Evolutionary conservation across 2,329 filamentous ascomycete species (phyloP).

Genomic region (Phoma sp.): DNA sequence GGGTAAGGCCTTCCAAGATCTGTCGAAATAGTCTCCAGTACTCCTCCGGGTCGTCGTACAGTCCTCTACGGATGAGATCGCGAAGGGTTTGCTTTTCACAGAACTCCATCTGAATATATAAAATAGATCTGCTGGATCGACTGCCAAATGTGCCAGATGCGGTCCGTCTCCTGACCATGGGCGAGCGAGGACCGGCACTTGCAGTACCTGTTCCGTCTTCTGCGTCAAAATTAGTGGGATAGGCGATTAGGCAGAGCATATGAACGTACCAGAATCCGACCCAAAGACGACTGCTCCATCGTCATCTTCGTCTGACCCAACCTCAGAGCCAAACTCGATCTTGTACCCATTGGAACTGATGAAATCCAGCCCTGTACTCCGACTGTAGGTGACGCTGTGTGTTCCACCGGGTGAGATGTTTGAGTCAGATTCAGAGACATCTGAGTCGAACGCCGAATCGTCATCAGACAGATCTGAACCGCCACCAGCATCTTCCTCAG

Average conservation of each 20-base stretch:
- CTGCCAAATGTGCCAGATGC: slow-evolving; percentile 56
- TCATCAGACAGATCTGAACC: slow-evolving; percentile 49
- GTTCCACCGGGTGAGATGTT: slow-evolving; percentile 36
- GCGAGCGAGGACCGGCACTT: slow-evolving; percentile 42
- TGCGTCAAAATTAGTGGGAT: slow-evolving; percentile 31
- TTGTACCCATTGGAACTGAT: slow-evolving; percentile 85
- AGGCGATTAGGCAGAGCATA: neutral
- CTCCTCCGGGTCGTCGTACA: slow-evolving; percentile 77
- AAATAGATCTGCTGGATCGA: slow-evolving; percentile 70
- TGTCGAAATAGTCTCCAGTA: slow-evolving; percentile 92
- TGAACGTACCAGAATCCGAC: slow-evolving; percentile 47
- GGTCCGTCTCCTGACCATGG: slow-evolving; percentile 47
- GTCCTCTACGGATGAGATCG: slow-evolving; percentile 79
- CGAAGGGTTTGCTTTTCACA: slow-evolving; percentile 93
- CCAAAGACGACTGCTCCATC: slow-evolving; percentile 44
- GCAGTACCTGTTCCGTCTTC: slow-evolving; percentile 56
- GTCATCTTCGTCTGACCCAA: slow-evolving; percentile 50
- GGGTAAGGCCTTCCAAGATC: slow-evolving; percentile 84
- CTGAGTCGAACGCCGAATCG: slow-evolving; percentile 37
- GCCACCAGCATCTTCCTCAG: slow-evolving; percentile 70
- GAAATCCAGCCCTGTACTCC: slow-evolving; percentile 84
- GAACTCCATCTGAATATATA: slow-evolving; percentile 99
- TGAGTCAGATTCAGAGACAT: slow-evolving; percentile 35
- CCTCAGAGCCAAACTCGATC: slow-evolving; percentile 76
- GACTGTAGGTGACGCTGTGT: slow-evolving; percentile 64